Evolutionary conservation across 2,329 filamentous ascomycete genomes (phyloP).

Genomic region (Zasmidium citrigriseum): DNA sequence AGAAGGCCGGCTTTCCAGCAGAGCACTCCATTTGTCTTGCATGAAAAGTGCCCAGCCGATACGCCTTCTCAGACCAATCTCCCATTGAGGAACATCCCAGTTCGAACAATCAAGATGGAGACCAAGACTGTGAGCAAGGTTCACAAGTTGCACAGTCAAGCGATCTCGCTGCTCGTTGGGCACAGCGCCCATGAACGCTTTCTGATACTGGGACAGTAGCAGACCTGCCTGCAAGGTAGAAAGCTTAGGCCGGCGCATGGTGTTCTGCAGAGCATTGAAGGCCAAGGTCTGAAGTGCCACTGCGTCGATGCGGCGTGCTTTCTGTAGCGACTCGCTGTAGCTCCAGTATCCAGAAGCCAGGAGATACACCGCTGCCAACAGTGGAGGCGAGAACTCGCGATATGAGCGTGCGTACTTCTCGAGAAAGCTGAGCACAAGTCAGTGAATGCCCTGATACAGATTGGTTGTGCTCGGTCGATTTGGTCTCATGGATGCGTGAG

Average conservation of each 20-base stretch:
- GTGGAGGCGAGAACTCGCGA: slow-evolving; percentile 59
- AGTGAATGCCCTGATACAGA: not conserved
- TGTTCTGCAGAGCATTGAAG: slow-evolving; percentile 39
- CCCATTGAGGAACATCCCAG: slow-evolving; percentile 34
- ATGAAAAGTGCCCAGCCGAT: slow-evolving; percentile 34
- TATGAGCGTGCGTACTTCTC: slow-evolving; percentile 62
- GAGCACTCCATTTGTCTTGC: slow-evolving; percentile 33
- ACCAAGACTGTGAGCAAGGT: slow-evolving; percentile 42
- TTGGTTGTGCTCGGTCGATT: no score
- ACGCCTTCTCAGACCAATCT: slow-evolving; percentile 30
- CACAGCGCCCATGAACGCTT: slow-evolving; percentile 29
- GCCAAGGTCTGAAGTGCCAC: slow-evolving; percentile 36
- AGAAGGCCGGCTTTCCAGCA: slow-evolving; percentile 32
- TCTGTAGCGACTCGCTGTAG: slow-evolving; percentile 56
- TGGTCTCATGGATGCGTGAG: no score
- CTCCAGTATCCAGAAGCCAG: slow-evolving; percentile 64
- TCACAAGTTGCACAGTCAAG: slow-evolving; percentile 40
- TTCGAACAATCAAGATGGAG: slow-evolving; percentile 35
- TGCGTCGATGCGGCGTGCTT: slow-evolving; percentile 45
- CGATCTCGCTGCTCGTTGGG: slow-evolving; percentile 24
- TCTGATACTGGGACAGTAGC: slow-evolving; percentile 38
- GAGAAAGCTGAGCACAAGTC: slow-evolving; percentile 43
- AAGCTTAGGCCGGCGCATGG: slow-evolving; percentile 41
- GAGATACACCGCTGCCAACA: slow-evolving; percentile 63
- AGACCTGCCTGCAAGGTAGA: slow-evolving; percentile 43